Conservation (phyloP, 2,329 filamentous ascomycete genomes). For the Fusarium guadeloupense region DNA sequence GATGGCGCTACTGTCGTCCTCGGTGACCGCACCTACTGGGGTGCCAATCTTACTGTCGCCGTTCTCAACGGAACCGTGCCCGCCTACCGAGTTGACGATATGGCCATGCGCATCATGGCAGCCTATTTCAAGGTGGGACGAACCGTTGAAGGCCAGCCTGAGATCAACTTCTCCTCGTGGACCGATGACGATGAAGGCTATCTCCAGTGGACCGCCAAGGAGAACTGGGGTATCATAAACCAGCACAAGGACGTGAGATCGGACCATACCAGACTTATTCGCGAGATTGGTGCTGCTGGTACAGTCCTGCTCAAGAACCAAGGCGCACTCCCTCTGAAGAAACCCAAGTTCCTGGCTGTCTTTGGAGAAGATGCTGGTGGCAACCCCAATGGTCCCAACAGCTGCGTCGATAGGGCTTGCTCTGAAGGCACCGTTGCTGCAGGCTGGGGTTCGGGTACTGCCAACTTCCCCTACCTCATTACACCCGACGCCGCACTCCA, state of each 20-base stretch:
- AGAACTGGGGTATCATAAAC: too few species aligned
- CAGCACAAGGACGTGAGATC: too few species aligned
- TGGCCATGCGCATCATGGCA: constrained; percentile 84
- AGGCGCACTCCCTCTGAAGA: constrained; percentile 76
- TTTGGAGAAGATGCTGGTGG: constrained; percentile 86
- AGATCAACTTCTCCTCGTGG: constrained; percentile 91
- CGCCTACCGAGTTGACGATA: constrained; percentile 88
- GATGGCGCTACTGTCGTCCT: constrained; percentile 84
- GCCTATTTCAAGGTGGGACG: constrained; percentile 73
- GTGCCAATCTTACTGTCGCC: constrained; percentile 85
- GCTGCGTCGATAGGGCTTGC: constrained; percentile 74
- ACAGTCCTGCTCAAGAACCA: constrained; percentile 91
- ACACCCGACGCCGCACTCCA: constrained; percentile 77
- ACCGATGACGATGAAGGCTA: constrained; percentile 78
- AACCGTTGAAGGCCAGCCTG: constrained; percentile 55
- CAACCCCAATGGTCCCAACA: constrained; percentile 79
- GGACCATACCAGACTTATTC: constrained; percentile 76
- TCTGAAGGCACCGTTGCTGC: constrained; percentile 72
- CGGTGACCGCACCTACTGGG: constrained; percentile 81
- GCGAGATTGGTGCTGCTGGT: constrained; percentile 79
- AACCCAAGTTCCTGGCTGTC: constrained; percentile 78
- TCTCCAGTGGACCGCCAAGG: constrained; percentile 68
- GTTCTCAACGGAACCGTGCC: constrained; percentile 91
- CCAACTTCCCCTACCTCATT: constrained; percentile 79
- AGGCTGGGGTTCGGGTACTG: constrained; percentile 81